Percentiles rank a stretch among this genome's conserved stretches.
Evolutionary conservation across 116 monocot genomes (phyloP).

Genomic region (Cymodocea nodosa): DNA sequence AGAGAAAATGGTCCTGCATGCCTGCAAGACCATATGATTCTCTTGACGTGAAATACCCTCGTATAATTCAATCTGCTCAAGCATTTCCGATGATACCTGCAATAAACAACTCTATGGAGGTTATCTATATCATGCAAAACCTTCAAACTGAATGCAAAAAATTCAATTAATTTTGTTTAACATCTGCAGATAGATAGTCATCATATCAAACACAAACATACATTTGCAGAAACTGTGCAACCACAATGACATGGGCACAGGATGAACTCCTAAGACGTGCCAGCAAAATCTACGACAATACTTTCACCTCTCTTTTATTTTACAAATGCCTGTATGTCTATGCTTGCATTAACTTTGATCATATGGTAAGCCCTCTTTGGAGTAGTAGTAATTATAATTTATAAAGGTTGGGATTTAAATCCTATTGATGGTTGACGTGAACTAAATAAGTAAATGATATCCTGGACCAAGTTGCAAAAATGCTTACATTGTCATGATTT

Average conservation of each 20-base stretch:
- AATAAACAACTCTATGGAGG: not conserved
- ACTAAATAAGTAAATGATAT: no score
- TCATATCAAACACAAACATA: no score
- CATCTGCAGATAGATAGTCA: not conserved
- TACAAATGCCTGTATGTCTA: no score
- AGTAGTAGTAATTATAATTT: no score
- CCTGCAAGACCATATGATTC: slow-evolving; percentile 38
- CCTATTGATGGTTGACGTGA: no score
- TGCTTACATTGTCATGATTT: not conserved
- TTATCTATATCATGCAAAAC: not conserved
- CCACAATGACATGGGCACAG: not conserved
- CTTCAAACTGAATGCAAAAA: not conserved
- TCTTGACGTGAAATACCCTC: slow-evolving; percentile 40
- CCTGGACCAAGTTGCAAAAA: not conserved
- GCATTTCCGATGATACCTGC: slow-evolving; percentile 23
- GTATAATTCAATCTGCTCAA: slow-evolving; percentile 12
- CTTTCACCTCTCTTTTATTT: no score
- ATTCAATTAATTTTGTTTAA: not conserved
- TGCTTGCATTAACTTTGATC: no score
- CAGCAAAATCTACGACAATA: not conserved
- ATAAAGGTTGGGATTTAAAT: no score
- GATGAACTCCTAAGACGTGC: no score
- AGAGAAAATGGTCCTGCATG: slow-evolving; percentile 52
- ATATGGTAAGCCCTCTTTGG: no score
- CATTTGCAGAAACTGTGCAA: not conserved